These are phyloP conservation scores for Flaveria linearis DNA, from an alignment of 129 eudicot species.

Conservation along the genomic window DNA sequence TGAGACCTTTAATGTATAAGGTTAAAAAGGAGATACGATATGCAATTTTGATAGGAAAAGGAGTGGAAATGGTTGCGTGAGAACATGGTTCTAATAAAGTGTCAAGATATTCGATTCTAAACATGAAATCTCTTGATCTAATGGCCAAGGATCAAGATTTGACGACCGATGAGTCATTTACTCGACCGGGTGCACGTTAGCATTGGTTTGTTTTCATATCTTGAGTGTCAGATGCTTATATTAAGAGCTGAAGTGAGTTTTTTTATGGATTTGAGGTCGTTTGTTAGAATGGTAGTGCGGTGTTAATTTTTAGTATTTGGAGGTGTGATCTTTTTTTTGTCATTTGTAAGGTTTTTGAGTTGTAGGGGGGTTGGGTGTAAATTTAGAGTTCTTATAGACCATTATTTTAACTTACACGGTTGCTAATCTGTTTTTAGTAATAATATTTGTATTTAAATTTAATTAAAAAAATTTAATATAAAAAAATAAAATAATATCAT, in stretches of 20 bases:
- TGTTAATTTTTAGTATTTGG: neutral
- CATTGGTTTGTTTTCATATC: constrained; percentile 13
- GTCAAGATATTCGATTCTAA: constrained; percentile 57
- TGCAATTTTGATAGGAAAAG: constrained; percentile 76
- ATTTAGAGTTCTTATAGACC: constrained; percentile 20
- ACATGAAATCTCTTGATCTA: constrained; percentile 69
- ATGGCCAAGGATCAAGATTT: constrained; percentile 62
- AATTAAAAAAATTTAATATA: too few species aligned
- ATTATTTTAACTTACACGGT: constrained; percentile 3
- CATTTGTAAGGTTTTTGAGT: constrained; percentile 32
- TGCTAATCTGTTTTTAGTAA: neutral
- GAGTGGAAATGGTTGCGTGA: constrained; percentile 49
- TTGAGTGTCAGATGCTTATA: neutral
- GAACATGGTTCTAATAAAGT: constrained; percentile 74
- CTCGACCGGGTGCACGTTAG: too few species aligned
- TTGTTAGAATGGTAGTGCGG: constrained; percentile 27
- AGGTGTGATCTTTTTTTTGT: constrained; percentile 25
- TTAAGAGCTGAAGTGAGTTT: constrained; percentile 5
- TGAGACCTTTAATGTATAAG: constrained; percentile 90
- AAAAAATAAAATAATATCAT: too few species aligned
- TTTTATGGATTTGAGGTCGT: constrained; percentile 12
- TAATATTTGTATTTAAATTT: neutral
- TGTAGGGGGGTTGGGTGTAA: constrained; percentile 36
- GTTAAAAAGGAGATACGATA: constrained; percentile 92
- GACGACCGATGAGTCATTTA: constrained; percentile 76